Conservation (phyloP, 805 yeast species). For the Saturnispora halmiae region DNA sequence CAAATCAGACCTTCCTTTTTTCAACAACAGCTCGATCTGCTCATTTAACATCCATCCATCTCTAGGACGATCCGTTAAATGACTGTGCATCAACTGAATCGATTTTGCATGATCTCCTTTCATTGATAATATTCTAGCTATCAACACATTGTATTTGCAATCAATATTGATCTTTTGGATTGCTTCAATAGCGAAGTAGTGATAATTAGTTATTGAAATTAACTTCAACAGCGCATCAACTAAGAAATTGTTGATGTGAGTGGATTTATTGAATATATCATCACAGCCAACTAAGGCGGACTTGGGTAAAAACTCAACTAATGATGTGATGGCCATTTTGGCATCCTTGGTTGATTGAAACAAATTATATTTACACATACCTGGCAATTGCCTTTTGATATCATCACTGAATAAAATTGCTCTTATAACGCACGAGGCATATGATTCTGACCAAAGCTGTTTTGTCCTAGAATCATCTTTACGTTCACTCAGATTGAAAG, state of each 20-base stretch:
- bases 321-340: slow-evolving; percentile 28
- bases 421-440: slow-evolving; percentile 49
- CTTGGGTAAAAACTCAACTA: slow-evolving; percentile 38
- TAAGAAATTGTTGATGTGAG: slow-evolving; percentile 41
- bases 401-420: slow-evolving; percentile 44
- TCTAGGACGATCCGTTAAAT: slow-evolving; percentile 37
- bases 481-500: slow-evolving; percentile 10
- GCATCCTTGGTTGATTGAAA: slow-evolving; percentile 30
- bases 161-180: slow-evolving; percentile 23
- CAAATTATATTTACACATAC: slow-evolving; percentile 44
- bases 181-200: slow-evolving; percentile 31
- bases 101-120: slow-evolving; percentile 41
- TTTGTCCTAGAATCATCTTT: slow-evolving; percentile 48
- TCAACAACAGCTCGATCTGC: slow-evolving; percentile 56
- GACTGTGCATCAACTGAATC: slow-evolving; percentile 34
- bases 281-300: slow-evolving; percentile 40
- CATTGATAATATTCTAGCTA: slow-evolving; percentile 33
- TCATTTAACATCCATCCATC: slow-evolving; percentile 49
- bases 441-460: slow-evolving; percentile 51
- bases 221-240: slow-evolving; percentile 41
- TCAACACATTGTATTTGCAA: slow-evolving; percentile 28
- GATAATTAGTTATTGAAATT: slow-evolving; percentile 31
- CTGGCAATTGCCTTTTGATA: slow-evolving; percentile 48
- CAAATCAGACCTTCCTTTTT: slow-evolving; percentile 41
- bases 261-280: slow-evolving; percentile 26